Base-by-base conservation (phyloP, 352 stramenopile genomes). In the Phytopythium chamaehyphon region DNA sequence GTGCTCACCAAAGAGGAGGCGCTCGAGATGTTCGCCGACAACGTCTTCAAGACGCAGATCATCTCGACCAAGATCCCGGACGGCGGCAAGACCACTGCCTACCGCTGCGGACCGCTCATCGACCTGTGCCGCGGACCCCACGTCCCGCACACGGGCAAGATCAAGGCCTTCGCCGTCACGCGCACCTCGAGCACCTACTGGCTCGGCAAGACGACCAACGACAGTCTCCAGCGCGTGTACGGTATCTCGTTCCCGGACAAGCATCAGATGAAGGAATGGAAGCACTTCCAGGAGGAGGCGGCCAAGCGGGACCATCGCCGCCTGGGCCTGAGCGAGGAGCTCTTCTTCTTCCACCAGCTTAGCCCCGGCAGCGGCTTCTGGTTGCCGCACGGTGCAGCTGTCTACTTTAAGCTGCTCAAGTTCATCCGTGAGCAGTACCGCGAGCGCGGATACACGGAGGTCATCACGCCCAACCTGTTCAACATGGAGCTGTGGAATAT, bases 1-100 rank as follows among this genome's bases (percentile, higher is more conserved):
- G 93, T 99, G 51, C 74, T 99, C 39, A 99, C 96, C 28, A 99
- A 99, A 73, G 95, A 98, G 31, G 94, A 99, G 68, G 96, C 96
- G 7, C 79, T 99, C 33, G 90, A 99, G 63, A 89, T 99, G 69
- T 99, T 99, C 79, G 79, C 83, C 2, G 93, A 99, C 70, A 99
- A 99, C 66, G 93, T 97, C 8, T 99, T 99, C 79, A 99, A 99
- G 83, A 84, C 83, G 60, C 79, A 96, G 66, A 87, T 99, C 70
- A 98, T 99, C 59, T 79, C 61, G 24, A 98, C 86, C 47, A 99
- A 99, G 81, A 95, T 99, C 48, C 86, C 95, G 7, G 96, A 99
- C 62, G 96, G 95, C 51, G 88, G 80, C 38, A 93, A 95, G 59
- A 99, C 96, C 28, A 99, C 96, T 14, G 95, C 97, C 15, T 99